Evolutionary conservation across 768 basidiomycete genomes (phyloP).

Genomic region (Mycena capillaripes): DNA sequence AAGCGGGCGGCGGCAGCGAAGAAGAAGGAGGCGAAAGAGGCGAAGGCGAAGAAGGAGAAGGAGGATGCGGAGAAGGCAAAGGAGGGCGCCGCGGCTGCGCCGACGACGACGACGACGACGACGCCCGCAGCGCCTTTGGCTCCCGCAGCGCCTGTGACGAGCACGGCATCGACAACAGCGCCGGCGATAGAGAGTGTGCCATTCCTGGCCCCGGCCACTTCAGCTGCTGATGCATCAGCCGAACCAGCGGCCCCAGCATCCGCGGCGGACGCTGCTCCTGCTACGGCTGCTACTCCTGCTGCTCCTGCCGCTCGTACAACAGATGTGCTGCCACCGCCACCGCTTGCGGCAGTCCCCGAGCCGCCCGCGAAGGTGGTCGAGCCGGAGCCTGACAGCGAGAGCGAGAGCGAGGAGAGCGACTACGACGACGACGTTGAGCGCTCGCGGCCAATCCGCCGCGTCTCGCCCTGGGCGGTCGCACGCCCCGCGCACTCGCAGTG

Average conservation of each 20-base stretch:
- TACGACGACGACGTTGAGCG: slow-evolving; percentile 56
- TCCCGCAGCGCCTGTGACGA: not conserved
- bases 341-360: not conserved
- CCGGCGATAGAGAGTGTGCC: not conserved
- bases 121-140: not conserved
- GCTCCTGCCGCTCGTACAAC: not conserved
- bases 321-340: not conserved
- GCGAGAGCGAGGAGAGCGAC: slow-evolving; percentile 46
- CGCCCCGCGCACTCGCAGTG: slow-evolving; percentile 29
- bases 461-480: slow-evolving; percentile 42
- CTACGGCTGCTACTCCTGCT: no score
- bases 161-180: not conserved
- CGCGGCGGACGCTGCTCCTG: not conserved
- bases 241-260: not conserved
- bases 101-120: not conserved
- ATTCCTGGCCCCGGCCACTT: not conserved
- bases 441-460: slow-evolving; percentile 45
- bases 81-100: slow-evolving; percentile 43
- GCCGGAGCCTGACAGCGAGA: slow-evolving; percentile 19
- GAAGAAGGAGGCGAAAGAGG: slow-evolving; percentile 75
- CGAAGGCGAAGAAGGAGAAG: slow-evolving; percentile 70
- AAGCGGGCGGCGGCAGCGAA: slow-evolving; percentile 67
- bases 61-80: slow-evolving; percentile 66
- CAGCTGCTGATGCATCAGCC: not conserved
- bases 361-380: not conserved